Evolutionary conservation across 2,329 filamentous ascomycete species (phyloP), one percentile per base, ranked within the genome.

Genomic region (Fusarium sp.): DNA sequence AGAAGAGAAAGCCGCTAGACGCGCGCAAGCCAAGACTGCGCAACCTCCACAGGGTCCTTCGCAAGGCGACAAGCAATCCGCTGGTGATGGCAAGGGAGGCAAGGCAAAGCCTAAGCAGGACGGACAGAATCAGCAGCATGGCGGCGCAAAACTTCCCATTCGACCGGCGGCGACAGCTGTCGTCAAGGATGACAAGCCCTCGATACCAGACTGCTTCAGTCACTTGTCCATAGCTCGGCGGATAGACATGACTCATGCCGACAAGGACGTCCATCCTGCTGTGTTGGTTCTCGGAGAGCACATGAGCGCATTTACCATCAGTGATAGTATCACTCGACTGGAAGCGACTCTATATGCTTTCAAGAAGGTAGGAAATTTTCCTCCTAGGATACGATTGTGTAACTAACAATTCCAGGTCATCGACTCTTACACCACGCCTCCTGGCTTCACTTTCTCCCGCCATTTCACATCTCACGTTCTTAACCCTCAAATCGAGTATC

Each of bases 401-500:
- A 3, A 10, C 68, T 40, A 64, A 71, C 59, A 20, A 9, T 12
- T 12, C 8, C 75, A 97, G 90, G 93, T 98, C 69, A 95, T 99
- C 69, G 89, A 93, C 76, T 91, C 93, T n/a, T 99, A 99, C 81
- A 92, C 90, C 49, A 98, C 95, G 2, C 96, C 96, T 8, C 86
- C 90, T 27, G 92, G 92, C 43, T 94, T 91, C 62, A 95, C 94
- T 43, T 88, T 99, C 44, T 92, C 94, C 22, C 91, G 96, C 34
- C 95, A 99, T 83, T 90, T 99, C 75, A 96, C 94, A 32, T 92
- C 93, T 14, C 94, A 98, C 80, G 90, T 94, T 70, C 89, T 99
- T 64, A 96, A 94, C 76, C 93, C 95, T 40, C 96, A 99, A 81
- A 98, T 99, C 77, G 94, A 97, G 71, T 98, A 97, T 78, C 88